Evolutionary conservation across 768 basidiomycete genomes (phyloP).

Genomic region (Amanita thiersii): DNA sequence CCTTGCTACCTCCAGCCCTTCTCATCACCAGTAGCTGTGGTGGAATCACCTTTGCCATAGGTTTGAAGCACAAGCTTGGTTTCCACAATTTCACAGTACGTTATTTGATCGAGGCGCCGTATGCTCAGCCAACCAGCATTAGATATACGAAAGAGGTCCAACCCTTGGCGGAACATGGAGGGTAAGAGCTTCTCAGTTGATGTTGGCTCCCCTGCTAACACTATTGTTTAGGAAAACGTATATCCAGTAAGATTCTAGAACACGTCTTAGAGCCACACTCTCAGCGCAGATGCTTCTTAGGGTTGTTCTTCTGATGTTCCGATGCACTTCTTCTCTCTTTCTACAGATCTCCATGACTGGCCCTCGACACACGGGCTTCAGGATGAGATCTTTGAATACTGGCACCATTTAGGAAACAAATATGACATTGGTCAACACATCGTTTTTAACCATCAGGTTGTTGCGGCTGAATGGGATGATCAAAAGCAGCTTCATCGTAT

Average conservation of each 20-base stretch:
- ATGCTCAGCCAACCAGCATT: not conserved
- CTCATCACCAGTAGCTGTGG: constrained; percentile 11
- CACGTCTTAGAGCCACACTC: not conserved
- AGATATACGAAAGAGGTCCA: constrained; percentile 24
- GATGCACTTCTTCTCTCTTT: constrained; percentile 30
- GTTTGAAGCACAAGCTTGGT: constrained; percentile 19
- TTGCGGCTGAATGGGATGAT: constrained; percentile 37
- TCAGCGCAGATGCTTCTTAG: constrained; percentile 12
- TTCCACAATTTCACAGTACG: constrained; percentile 22
- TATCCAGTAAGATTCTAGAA: constrained; percentile 18
- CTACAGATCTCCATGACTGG: constrained; percentile 35
- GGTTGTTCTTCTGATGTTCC: constrained; percentile 34
- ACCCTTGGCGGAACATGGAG: constrained; percentile 25
- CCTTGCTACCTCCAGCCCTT: not conserved
- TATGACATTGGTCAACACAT: constrained; percentile 33
- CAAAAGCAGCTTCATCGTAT: constrained; percentile 27
- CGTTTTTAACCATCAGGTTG: constrained; percentile 33
- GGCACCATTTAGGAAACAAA: constrained; percentile 28
- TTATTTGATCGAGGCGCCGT: not conserved
- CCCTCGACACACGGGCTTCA: constrained; percentile 28
- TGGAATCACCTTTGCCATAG: constrained; percentile 21
- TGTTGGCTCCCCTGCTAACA: not conserved
- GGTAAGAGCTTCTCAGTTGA: constrained; percentile 12
- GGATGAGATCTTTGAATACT: constrained; percentile 32
- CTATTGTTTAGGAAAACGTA: constrained; percentile 18